phyloP scores from a whole-genome alignment of 2,329 filamentous ascomycete genomes.

The Colletotrichum gloeosporioides region DNA sequence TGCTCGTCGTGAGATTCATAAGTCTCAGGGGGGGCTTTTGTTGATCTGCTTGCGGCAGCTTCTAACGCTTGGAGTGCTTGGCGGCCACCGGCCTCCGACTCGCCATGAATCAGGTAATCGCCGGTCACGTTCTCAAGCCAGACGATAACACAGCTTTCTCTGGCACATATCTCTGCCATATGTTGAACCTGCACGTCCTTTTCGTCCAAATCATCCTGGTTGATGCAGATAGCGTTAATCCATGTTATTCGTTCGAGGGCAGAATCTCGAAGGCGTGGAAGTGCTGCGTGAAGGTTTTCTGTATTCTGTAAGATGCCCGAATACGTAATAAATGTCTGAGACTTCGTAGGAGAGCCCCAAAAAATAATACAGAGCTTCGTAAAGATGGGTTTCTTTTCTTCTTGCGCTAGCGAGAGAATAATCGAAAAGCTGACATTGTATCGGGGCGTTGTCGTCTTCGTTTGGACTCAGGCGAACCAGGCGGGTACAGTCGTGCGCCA shows the following conservation, averaged over 20 bases:
- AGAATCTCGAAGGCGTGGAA: not conserved
- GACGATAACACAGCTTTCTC: not conserved
- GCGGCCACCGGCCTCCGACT: fast-evolving
- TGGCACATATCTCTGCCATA: not conserved
- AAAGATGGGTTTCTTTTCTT: not conserved
- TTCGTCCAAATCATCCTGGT: not conserved
- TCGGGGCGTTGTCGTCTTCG: not conserved
- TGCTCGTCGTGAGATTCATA: too few species aligned
- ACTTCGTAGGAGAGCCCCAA: not conserved
- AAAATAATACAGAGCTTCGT: not conserved
- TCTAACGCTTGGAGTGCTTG: not conserved
- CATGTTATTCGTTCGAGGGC: not conserved
- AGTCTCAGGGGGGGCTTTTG: too few species aligned
- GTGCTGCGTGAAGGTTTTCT: not conserved
- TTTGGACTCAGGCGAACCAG: not conserved
- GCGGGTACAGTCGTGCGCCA: not conserved
- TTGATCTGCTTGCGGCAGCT: too few species aligned
- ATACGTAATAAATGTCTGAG: fast-evolving
- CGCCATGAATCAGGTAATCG: fast-evolving
- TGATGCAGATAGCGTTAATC: not conserved
- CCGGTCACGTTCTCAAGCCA: not conserved
- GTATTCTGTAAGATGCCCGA: fast-evolving
- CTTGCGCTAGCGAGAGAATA: not conserved
- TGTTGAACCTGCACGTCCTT: not conserved
- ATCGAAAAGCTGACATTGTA: not conserved